Evolutionary conservation across 768 basidiomycete genomes (phyloP).

Genomic region (Melanogaster broomeanus): DNA sequence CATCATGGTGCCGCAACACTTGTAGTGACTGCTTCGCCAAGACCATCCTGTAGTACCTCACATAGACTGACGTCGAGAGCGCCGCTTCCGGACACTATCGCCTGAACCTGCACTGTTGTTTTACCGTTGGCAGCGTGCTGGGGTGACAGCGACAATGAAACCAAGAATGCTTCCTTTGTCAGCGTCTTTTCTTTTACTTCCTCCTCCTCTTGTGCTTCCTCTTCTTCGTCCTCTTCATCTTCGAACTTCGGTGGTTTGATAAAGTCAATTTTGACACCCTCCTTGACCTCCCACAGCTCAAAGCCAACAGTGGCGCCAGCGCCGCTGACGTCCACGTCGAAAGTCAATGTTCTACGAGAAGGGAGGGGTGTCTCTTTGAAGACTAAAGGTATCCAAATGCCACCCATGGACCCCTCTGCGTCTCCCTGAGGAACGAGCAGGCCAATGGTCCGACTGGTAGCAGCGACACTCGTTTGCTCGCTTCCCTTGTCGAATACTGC

Average conservation of each 20-base stretch:
- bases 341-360: slow-evolving; percentile 55
- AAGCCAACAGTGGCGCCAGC: slow-evolving; percentile 46
- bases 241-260: slow-evolving; percentile 48
- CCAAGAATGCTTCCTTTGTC: slow-evolving; percentile 53
- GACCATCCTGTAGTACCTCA: slow-evolving; percentile 37
- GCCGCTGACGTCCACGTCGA: slow-evolving; percentile 55
- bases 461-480: slow-evolving; percentile 46
- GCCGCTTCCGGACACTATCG: slow-evolving; percentile 37
- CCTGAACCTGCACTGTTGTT: slow-evolving; percentile 51
- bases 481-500: slow-evolving; percentile 48
- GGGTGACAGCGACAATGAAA: slow-evolving; percentile 35
- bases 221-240: slow-evolving; percentile 46
- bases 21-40: slow-evolving; percentile 35
- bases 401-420: slow-evolving; percentile 48
- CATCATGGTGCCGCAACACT: slow-evolving; percentile 24
- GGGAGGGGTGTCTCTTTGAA: slow-evolving; percentile 74
- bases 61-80: slow-evolving; percentile 38
- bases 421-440: slow-evolving; percentile 59
- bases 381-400: slow-evolving; percentile 66
- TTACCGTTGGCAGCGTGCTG: slow-evolving; percentile 45
- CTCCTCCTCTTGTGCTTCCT: slow-evolving; percentile 56
- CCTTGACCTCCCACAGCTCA: slow-evolving; percentile 79
- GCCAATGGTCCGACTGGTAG: slow-evolving; percentile 65
- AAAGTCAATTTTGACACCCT: slow-evolving; percentile 65
- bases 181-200: slow-evolving; percentile 66